Evolutionary conservation across 129 eudicot species (phyloP).

Genomic region (Solidago caesia): DNA sequence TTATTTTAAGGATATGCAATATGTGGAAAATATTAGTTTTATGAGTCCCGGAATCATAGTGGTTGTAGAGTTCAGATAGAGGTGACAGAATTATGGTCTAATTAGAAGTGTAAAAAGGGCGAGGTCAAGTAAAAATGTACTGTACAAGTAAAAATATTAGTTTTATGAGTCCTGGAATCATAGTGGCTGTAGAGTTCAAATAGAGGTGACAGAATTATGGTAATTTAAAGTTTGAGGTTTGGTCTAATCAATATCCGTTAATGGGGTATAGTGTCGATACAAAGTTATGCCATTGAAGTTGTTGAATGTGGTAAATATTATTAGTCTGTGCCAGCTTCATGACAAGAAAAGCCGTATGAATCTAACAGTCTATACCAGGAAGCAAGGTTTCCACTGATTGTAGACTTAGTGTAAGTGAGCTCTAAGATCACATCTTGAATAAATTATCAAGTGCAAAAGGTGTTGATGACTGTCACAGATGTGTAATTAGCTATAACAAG

Average conservation of each 20-base stretch:
- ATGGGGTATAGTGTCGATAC: background rate
- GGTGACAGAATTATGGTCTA: background rate
- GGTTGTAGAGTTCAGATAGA: background rate
- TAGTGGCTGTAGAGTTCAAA: too few species aligned
- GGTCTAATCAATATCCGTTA: background rate
- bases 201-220: too few species aligned
- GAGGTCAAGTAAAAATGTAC: background rate
- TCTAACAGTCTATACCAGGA: too few species aligned
- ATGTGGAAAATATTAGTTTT: background rate
- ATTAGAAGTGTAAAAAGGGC: background rate
- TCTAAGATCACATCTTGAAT: too few species aligned
- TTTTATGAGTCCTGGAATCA: too few species aligned
- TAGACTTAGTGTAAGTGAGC: too few species aligned
- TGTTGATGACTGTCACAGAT: background rate
- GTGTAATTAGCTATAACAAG: background rate
- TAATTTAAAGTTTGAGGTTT: background rate
- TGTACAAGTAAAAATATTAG: too few species aligned
- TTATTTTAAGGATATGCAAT: background rate
- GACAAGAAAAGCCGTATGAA: too few species aligned
- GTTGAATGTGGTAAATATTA: slow-evolving; percentile 1
- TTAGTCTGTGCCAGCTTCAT: too few species aligned
- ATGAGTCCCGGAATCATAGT: background rate
- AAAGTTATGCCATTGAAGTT: background rate
- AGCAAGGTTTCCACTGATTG: too few species aligned
- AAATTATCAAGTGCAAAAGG: too few species aligned